Evolutionary conservation across 2,329 filamentous ascomycete species (phyloP).

Genomic region (Metarhizium rileyi): DNA sequence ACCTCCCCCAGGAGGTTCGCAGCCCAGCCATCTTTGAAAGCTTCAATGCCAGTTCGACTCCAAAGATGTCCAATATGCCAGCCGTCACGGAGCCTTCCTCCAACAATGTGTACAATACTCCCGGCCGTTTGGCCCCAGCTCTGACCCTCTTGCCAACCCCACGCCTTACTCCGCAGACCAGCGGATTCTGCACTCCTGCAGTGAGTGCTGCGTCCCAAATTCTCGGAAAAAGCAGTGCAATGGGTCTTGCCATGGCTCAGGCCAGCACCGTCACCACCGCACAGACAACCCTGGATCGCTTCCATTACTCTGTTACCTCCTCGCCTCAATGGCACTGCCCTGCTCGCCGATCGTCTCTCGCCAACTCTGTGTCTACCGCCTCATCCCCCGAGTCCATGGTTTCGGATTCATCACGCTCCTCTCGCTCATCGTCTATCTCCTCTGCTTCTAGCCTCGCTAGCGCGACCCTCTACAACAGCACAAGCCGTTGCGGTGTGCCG

Average conservation of each 20-base stretch:
- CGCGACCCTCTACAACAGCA: constrained; percentile 43
- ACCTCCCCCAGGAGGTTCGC: constrained; percentile 29
- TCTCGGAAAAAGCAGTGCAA: constrained; percentile 41
- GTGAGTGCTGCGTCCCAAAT: constrained; percentile 43
- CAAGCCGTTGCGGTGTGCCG: constrained; percentile 38
- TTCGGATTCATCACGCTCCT: constrained; percentile 51
- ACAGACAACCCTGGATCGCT: constrained; percentile 41
- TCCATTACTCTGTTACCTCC: constrained; percentile 35
- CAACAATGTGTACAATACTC: constrained; percentile 31
- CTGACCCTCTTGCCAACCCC: constrained; percentile 49
- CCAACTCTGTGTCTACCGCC: constrained; percentile 51
- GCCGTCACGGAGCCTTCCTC: constrained; percentile 39
- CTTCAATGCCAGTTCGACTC: constrained; percentile 28
- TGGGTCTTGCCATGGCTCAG: constrained; percentile 52
- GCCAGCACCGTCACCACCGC: constrained; percentile 34
- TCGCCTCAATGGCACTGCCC: constrained; percentile 42
- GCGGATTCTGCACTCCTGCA: constrained; percentile 50
- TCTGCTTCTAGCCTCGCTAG: constrained; percentile 50
- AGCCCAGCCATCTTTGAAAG: constrained; percentile 26
- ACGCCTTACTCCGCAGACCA: constrained; percentile 45
- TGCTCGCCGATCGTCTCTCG: constrained; percentile 51
- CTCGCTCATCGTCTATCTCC: constrained; percentile 55
- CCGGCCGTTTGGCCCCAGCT: constrained; percentile 39
- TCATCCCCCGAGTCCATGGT: constrained; percentile 61
- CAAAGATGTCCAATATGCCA: constrained; percentile 31